Base-by-base conservation (phyloP, 192 early-diverging fungal genomes). In the Funneliformis geosporum region DNA sequence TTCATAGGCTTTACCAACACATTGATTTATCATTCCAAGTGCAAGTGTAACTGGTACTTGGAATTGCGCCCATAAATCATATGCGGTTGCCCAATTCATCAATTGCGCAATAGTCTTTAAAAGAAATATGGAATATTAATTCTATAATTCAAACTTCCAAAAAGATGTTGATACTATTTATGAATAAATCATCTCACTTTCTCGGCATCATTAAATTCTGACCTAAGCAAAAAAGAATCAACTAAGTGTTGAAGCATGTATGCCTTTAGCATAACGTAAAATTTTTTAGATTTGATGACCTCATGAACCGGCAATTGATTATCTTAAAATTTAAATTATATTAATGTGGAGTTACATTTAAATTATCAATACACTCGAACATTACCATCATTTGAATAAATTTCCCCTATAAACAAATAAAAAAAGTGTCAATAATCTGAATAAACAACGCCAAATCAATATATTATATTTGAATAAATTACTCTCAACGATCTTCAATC, bases 81-180 rank as follows among this genome's bases (percentile, higher is more conserved):
- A 55, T 21, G 50, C 33, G 12, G 71, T 75, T 16, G 38, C 7
- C 79, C 79, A 80, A 43, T 71, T 44, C 7, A 73, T 75, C 80
- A 82, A 33, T 80, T 40, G 1, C 76, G 83, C 79, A 80, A 83
- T 25, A 64, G 69, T 73, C 83, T 86, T 11, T 80, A 81, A 38
- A 79, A 55, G 73, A 72, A 14, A 83, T 75, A 7, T 73, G 80
- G n/a, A 38, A 80, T 80, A 5, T 73, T 46, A 83, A 76, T 77
- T 65, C 76, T 80, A 66, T 79, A 80, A 8, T 47, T 27, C 9
- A 79, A 75, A 83, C 79, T 70, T 40, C 75, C 7, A 23, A 73
- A 73, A 40, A 77, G n/a, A 84, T 6, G 72, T 68, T 25, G 78
- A 71, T 6, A 74, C 50, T 82, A 78, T 80, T 33, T 79, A 79